These are phyloP conservation scores for Rhynchosporium agropyri DNA, from an alignment of 2,329 filamentous ascomycete genomes.

Conservation along the genomic window DNA sequence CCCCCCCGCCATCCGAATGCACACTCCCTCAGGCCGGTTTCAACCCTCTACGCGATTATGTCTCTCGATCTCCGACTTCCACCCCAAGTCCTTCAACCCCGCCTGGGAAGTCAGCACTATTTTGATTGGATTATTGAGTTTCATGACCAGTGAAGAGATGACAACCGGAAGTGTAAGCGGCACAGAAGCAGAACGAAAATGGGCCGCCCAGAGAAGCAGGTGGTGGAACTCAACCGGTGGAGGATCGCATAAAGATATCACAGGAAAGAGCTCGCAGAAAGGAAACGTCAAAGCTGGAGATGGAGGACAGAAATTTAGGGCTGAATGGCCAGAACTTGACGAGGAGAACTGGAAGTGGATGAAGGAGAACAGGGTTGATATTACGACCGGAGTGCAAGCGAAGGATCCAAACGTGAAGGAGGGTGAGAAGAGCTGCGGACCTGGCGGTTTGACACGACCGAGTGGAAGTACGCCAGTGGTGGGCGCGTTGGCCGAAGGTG, in stretches of 20 bases:
- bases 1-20: slow-evolving; percentile 97
- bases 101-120: slow-evolving; percentile 99
- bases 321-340: slow-evolving; percentile 89
- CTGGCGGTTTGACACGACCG: slow-evolving; percentile 64
- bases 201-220: slow-evolving; percentile 73
- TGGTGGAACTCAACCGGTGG: slow-evolving; percentile 99
- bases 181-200: slow-evolving; percentile 74
- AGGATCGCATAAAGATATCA: slow-evolving; percentile 44
- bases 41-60: slow-evolving; percentile 90
- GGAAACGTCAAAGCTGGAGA: slow-evolving; percentile 90
- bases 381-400: slow-evolving; percentile 69
- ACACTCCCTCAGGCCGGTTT: slow-evolving; percentile 94
- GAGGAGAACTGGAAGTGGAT: slow-evolving; percentile 93
- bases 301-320: slow-evolving; percentile 84
- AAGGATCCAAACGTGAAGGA: slow-evolving; percentile 52
- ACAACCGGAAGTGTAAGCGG: slow-evolving; percentile 88
- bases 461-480: slow-evolving; percentile 56
- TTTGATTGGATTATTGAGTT: slow-evolving; percentile 87
- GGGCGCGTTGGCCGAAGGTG: slow-evolving; percentile 74
- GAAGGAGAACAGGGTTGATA: slow-evolving; percentile 77
- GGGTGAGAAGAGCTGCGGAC: slow-evolving; percentile 55
- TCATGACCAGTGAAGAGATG: slow-evolving; percentile 99
- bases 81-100: slow-evolving; percentile 96
- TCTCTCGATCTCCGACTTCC: slow-evolving; percentile 95
- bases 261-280: slow-evolving; percentile 48